Conservation (phyloP, 1,284 basidiomycete genomes). For the Fistulina hepatica region DNA sequence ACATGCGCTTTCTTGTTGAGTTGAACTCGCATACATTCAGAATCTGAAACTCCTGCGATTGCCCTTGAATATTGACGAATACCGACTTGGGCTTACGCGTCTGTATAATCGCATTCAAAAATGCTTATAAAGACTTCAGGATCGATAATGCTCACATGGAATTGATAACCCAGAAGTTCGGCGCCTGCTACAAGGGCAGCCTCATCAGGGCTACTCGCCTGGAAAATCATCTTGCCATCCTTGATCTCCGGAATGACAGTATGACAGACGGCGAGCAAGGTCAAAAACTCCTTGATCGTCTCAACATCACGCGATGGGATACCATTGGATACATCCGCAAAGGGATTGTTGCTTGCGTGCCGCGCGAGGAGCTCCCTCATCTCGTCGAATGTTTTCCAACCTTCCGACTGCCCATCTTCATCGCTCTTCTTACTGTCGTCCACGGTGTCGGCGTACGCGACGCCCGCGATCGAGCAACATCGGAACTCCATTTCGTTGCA, state of each 20-base stretch:
- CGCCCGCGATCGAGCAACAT: slow-evolving; percentile 82
- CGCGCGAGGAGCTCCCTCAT: slow-evolving; percentile 47
- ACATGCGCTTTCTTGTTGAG: slow-evolving; percentile 96
- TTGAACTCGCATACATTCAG: slow-evolving; percentile 99
- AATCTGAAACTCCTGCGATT: slow-evolving; percentile 76
- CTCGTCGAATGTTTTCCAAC: slow-evolving; percentile 70
- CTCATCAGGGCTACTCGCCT: slow-evolving; percentile 97
- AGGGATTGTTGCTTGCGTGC: slow-evolving; percentile 39
- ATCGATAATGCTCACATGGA: slow-evolving; percentile 55
- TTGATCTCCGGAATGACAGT: slow-evolving; percentile 96
- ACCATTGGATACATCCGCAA: slow-evolving; percentile 37
- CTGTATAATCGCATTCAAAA: slow-evolving; percentile 30
- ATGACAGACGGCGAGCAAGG: slow-evolving; percentile 91
- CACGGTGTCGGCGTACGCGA: slow-evolving; percentile 81
- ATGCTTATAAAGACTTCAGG: slow-evolving; percentile 1
- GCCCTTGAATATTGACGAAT: slow-evolving; percentile 74
- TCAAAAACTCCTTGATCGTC: slow-evolving; percentile 78
- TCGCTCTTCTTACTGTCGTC: slow-evolving; percentile 73
- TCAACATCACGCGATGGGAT: slow-evolving; percentile 33
- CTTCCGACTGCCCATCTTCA: slow-evolving; percentile 50
- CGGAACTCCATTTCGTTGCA: slow-evolving; percentile 98
- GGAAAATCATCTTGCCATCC: slow-evolving; percentile 79
- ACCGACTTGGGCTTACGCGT: slow-evolving; percentile 94
- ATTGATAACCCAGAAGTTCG: slow-evolving; percentile 86
- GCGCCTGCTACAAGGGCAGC: slow-evolving; percentile 94